A percentile compares a stretch with the other conserved stretches of the same genome.
Evolutionary conservation across 257 asterid genomes (phyloP).

Genomic region (Jasminum sambac): DNA sequence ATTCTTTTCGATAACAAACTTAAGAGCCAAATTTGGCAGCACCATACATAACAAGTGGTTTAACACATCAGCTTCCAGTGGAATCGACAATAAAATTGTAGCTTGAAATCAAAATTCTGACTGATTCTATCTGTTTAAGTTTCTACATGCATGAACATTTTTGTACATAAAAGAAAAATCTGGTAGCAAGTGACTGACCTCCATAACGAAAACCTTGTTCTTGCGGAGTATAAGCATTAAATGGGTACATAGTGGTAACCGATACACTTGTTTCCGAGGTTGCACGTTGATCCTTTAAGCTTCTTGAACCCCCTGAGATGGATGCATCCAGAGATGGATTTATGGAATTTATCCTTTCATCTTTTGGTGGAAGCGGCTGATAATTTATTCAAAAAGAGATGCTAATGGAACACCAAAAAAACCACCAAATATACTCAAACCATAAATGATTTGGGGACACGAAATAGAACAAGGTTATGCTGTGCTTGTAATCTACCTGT

Average conservation of each 20-base stretch:
- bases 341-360: slow-evolving; percentile 72
- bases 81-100: too few relatives aligned
- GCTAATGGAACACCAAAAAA: slow-evolving; percentile 27
- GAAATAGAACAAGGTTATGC: slow-evolving; percentile 14
- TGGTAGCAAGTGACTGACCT: slow-evolving; percentile 58
- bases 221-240: slow-evolving; percentile 58
- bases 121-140: too few relatives aligned
- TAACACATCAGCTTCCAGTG: background rate
- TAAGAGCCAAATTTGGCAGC: background rate
- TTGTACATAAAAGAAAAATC: background rate
- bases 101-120: too few relatives aligned
- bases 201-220: slow-evolving; percentile 77
- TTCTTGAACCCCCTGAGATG: slow-evolving; percentile 65
- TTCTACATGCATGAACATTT: background rate
- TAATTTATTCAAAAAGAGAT: slow-evolving; percentile 39
- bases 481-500: slow-evolving; percentile 49
- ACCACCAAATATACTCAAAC: slow-evolving; percentile 33
- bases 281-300: slow-evolving; percentile 58
- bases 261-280: slow-evolving; percentile 61
- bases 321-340: slow-evolving; percentile 70
- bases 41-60: background rate
- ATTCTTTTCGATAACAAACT: background rate
- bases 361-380: slow-evolving; percentile 82
- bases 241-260: slow-evolving; percentile 46
- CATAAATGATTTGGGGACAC: slow-evolving; percentile 19